Percentiles rank a stretch among this genome's conserved stretches.
These are phyloP conservation scores for Lentinula aciculospora DNA, from an alignment of 768 basidiomycete genomes.

Conservation along the genomic window DNA sequence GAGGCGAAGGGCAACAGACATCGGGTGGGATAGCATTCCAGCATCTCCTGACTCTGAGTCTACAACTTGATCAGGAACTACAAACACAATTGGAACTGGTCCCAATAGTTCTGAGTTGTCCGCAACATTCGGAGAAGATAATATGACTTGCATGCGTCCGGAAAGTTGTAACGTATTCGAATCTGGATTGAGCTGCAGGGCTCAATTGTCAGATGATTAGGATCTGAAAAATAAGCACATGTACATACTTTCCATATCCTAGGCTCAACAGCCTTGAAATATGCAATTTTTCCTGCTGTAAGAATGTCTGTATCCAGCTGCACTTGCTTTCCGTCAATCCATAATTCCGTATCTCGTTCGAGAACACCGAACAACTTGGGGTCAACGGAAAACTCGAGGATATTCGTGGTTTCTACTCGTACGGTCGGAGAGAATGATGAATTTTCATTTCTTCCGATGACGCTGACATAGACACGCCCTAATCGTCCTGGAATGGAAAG, in stretches of 20 bases:
- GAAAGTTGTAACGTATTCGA: constrained; percentile 22
- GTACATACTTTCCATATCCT: constrained; percentile 16
- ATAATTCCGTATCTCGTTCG: background rate
- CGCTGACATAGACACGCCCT: background rate
- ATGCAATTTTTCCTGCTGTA: constrained; percentile 10
- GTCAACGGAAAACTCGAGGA: constrained; percentile 10
- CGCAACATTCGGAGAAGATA: constrained; percentile 30
- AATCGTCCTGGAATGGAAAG: constrained; percentile 67
- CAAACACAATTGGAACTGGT: constrained; percentile 42
- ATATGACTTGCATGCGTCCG: constrained; percentile 62
- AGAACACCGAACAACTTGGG: background rate
- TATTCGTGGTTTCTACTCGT: constrained; percentile 17
- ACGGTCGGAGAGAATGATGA: background rate
- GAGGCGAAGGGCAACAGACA: constrained; percentile 57
- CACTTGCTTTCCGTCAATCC: background rate
- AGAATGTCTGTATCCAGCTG: background rate
- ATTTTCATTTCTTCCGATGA: background rate
- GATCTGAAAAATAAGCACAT: background rate
- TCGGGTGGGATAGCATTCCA: background rate
- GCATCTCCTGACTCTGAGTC: constrained; percentile 18
- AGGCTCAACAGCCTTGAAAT: constrained; percentile 20
- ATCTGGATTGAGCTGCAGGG: background rate
- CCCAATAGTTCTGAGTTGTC: constrained; percentile 11
- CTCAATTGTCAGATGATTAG: background rate
- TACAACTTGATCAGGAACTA: constrained; percentile 36